Conservation (phyloP, 1,284 basidiomycete genomes). For the Sanghuangporus weigelae region DNA sequence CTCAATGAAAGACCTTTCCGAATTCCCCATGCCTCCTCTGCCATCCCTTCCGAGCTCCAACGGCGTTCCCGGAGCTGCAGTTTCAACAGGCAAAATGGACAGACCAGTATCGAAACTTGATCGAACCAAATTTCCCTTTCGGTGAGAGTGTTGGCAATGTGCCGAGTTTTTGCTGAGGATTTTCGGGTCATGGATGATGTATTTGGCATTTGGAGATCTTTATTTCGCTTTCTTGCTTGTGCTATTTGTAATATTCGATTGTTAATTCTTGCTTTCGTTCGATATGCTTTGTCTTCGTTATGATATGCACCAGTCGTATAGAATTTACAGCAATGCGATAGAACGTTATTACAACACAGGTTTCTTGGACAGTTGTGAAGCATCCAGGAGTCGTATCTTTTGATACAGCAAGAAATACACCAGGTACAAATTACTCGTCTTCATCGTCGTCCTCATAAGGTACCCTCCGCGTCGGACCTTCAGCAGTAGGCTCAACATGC, state of each 20-base stretch:
- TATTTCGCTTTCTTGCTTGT: not conserved
- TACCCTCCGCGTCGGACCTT: conserved; percentile 13
- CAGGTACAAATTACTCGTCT: not conserved
- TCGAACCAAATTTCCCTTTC: conserved; percentile 33
- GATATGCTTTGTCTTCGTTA: no score
- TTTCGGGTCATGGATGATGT: not conserved
- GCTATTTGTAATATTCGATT: no score
- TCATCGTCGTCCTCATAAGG: conserved; percentile 17
- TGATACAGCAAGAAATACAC: not conserved
- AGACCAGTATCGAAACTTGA: conserved; percentile 30
- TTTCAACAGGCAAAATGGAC: conserved; percentile 17
- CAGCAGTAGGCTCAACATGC: conserved; percentile 11
- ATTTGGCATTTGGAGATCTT: not conserved
- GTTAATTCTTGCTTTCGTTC: no score
- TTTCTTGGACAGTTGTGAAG: no score
- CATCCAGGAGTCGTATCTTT: no score
- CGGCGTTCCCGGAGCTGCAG: conserved; percentile 17
- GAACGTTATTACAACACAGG: no score
- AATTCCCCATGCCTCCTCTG: conserved; percentile 38
- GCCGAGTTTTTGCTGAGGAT: not conserved
- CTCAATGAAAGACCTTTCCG: conserved; percentile 26
- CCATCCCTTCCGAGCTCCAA: conserved; percentile 29
- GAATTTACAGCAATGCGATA: no score
- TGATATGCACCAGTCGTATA: no score
- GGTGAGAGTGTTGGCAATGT: conserved; percentile 20